phyloP scores from a whole-genome alignment of 139 green algal species.

The Coelastrella sp. region DNA sequence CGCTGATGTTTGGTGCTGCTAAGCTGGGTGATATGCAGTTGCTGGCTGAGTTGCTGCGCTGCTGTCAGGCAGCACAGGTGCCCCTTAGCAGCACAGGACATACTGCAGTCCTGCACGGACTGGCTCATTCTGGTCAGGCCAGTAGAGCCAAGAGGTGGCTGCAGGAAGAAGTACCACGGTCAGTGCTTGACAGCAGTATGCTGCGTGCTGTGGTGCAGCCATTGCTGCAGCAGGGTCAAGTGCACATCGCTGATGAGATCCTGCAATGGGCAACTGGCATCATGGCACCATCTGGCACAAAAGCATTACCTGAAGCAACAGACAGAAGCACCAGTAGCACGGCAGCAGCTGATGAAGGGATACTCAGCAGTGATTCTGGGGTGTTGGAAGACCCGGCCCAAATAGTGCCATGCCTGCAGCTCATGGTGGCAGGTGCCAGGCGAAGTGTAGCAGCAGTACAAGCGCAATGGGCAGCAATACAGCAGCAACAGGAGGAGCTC shows the following conservation, averaged over 20 bases:
- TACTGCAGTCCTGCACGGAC: conserved; percentile 31
- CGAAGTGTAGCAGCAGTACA: not conserved
- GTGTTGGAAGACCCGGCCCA: not conserved
- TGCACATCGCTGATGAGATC: conserved; percentile 2
- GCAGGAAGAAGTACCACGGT: conserved; percentile 17
- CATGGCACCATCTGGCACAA: not conserved
- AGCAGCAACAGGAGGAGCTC: conserved; percentile 19
- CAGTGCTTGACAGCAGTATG: not conserved
- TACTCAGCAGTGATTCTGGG: not conserved
- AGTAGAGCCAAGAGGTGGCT: conserved; percentile 39
- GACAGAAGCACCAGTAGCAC: not conserved
- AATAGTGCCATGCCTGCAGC: not conserved
- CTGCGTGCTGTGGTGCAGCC: conserved; percentile 34
- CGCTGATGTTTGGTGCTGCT: conserved; percentile 37
- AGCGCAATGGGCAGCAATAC: conserved; percentile 16
- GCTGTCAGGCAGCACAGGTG: not conserved
- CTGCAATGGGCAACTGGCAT: not conserved
- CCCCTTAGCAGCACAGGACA: conserved; percentile 14
- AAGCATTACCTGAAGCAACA: not conserved
- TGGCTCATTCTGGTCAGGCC: not conserved
- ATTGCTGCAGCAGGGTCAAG: conserved; percentile 28
- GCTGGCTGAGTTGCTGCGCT: conserved; percentile 15
- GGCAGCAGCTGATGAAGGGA: not conserved
- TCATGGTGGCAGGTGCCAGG: conserved; percentile 16
- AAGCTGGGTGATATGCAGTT: conserved; percentile 30